A percentile compares a stretch with the other conserved stretches of the same genome.
These are phyloP conservation scores for Auriculariales sp. DNA, from an alignment of 768 basidiomycete species.

Conservation along the genomic window DNA sequence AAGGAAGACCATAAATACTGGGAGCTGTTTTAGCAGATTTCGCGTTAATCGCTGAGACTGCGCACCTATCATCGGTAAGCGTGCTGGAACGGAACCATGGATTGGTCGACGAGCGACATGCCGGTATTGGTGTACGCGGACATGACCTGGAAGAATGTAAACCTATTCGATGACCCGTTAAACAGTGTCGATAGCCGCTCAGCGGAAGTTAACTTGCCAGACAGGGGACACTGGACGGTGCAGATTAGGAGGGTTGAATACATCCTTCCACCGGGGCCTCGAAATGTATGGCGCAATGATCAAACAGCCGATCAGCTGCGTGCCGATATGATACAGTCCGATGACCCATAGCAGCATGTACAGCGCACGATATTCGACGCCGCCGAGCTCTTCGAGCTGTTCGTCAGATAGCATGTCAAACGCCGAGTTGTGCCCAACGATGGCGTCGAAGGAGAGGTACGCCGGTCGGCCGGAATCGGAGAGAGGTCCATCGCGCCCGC, in stretches of 20 bases:
- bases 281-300: conserved; percentile 75
- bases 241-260: conserved; percentile 47
- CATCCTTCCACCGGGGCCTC: conserved; percentile 36
- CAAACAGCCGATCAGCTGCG: conserved; percentile 26
- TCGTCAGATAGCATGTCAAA: conserved; percentile 56
- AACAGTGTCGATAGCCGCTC: no score
- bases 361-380: conserved; percentile 82
- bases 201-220: conserved; percentile 34
- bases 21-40: conserved; percentile 6
- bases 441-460: conserved; percentile 77
- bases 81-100: conserved; percentile 81
- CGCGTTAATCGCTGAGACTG: neutral
- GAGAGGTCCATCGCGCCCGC: conserved; percentile 12
- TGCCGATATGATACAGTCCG: conserved; percentile 29
- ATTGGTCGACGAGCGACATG: conserved; percentile 72
- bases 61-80: conserved; percentile 59
- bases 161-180: conserved; percentile 31
- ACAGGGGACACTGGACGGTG: conserved; percentile 38
- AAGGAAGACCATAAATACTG: conserved; percentile 45
- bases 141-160: conserved; percentile 68
- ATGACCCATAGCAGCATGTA: conserved; percentile 74
- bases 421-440: conserved; percentile 69
- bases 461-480: conserved; percentile 7
- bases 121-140: conserved; percentile 87
- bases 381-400: conserved; percentile 83